A percentile compares a stretch with the other conserved stretches of the same genome.
Evolutionary conservation across 2,329 filamentous ascomycete genomes (phyloP).

Genomic region (Sclerotinia subarctica): DNA sequence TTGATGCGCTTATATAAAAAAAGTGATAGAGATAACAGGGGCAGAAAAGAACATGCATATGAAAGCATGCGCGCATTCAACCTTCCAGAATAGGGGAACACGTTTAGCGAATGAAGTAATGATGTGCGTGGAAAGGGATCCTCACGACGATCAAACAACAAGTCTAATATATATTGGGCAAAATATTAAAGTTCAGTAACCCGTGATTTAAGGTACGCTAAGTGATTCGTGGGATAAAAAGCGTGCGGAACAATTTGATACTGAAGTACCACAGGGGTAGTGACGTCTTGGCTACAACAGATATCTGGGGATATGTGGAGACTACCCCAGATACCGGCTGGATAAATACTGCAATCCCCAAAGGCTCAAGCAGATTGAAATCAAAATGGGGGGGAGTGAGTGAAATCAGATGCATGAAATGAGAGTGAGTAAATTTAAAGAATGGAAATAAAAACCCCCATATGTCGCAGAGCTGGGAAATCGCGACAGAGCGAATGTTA

Average conservation of each 20-base stretch:
- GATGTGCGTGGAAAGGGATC: not conserved
- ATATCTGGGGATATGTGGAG: not conserved
- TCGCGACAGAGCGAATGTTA: too few relatives aligned
- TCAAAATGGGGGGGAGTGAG: not conserved
- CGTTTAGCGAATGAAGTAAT: conserved; percentile 6
- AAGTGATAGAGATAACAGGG: not conserved
- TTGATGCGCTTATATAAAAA: conserved; percentile 9
- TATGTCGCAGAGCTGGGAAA: not conserved
- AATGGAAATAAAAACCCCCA: not conserved
- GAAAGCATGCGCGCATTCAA: not conserved
- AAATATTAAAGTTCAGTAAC: not conserved
- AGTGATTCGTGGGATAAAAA: conserved; percentile 17
- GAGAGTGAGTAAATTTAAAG: not conserved
- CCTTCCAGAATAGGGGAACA: not conserved
- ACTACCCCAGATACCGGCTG: not conserved
- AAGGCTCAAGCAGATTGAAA: not conserved
- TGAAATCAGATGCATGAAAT: not conserved
- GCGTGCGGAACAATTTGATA: not conserved
- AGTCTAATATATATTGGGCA: not conserved
- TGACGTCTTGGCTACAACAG: not conserved
- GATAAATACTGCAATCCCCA: not conserved
- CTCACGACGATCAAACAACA: not conserved
- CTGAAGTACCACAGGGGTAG: not conserved
- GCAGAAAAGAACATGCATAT: not conserved
- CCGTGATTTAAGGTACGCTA: conserved; percentile 8